Percentiles rank a stretch among this genome's conserved stretches.
These are phyloP conservation scores for Colletotrichum orchidophilum DNA, from an alignment of 2,329 filamentous ascomycete species.

Conservation along the genomic window DNA sequence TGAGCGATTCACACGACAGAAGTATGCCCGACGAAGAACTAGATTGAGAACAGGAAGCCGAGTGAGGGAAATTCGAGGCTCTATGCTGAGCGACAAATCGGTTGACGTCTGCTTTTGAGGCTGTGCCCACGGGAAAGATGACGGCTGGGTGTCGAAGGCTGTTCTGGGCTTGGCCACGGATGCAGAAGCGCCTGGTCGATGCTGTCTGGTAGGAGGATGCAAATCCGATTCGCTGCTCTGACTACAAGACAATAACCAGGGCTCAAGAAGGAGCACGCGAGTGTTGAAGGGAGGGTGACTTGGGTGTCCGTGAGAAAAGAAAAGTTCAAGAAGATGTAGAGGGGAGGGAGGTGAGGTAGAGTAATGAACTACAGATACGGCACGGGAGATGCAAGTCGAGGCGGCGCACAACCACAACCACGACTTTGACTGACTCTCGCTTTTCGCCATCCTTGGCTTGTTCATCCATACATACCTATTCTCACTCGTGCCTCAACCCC, in stretches of 20 bases:
- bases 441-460: conserved; percentile 22
- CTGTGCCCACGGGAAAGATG: conserved; percentile 11
- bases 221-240: neutral
- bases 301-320: neutral
- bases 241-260: neutral
- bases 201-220: neutral
- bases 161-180: conserved; percentile 10
- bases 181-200: conserved; percentile 5
- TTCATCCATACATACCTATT: neutral
- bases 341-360: neutral
- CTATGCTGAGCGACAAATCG: neutral
- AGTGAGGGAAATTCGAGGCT: conserved; percentile 1
- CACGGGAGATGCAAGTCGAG: conserved; percentile 14
- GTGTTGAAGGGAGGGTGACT: neutral
- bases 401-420: neutral
- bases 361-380: conserved; percentile 14
- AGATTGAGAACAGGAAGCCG: conserved; percentile 6
- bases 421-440: conserved; percentile 23
- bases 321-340: neutral
- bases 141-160: neutral
- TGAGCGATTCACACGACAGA: conserved; percentile 1
- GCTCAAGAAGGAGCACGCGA: conserved; percentile 6
- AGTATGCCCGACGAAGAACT: neutral
- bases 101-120: conserved; percentile 12
- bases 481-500: neutral